Base-by-base conservation (phyloP, 1,284 basidiomycete genomes). In the Ceratobasidium sp. region DNA sequence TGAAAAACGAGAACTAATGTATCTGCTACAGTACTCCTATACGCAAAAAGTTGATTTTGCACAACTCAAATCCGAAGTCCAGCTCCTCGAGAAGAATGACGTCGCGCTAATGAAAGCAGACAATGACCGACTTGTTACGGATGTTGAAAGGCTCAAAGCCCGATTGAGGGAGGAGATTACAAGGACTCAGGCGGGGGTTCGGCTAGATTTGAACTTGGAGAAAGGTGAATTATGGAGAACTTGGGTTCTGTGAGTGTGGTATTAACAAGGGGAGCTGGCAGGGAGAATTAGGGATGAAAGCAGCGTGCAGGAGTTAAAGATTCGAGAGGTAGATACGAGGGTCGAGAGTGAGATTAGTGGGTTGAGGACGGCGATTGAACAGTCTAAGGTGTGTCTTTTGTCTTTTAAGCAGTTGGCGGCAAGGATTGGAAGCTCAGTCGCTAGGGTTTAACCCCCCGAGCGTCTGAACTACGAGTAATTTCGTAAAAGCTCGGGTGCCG, bases 11-110 rank as follows among this genome's bases (percentile, higher is more conserved):
- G 33, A 33, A 33, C 33, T 33, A 33, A 33, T 33, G 33, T 33
- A 33, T 33, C 33, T 33, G 64, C 64, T 28, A 67, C 80, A 96
- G 95, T 93, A 95, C 85, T 94, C 95, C 82, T 97, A 97, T 84
- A 97, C 95, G 33, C 96, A 97, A 84, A 95, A 98, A 88, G 97
- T 99, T 79, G 97, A 99, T 86, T 99, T 99, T 85, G 95, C 97
- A 5, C 94, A 97, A 84, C 92, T 98, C 81, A 99, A 99, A 86
- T 97, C 96, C 20, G 97, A 98, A 84, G 89, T 99, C 42, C 95
- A 98, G 86, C 88, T 99, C 60, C 95, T 96, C 88, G 97, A 98
- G 88, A 97, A 97, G 89, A 99, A 99, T 83, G 97, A 99, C 84
- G 90, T 98, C 72, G 93, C 96, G 33, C 92, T 97, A 88, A 94